These are phyloP conservation scores for Termitomyces heimii DNA, from an alignment of 768 basidiomycete species.

Conservation along the genomic window DNA sequence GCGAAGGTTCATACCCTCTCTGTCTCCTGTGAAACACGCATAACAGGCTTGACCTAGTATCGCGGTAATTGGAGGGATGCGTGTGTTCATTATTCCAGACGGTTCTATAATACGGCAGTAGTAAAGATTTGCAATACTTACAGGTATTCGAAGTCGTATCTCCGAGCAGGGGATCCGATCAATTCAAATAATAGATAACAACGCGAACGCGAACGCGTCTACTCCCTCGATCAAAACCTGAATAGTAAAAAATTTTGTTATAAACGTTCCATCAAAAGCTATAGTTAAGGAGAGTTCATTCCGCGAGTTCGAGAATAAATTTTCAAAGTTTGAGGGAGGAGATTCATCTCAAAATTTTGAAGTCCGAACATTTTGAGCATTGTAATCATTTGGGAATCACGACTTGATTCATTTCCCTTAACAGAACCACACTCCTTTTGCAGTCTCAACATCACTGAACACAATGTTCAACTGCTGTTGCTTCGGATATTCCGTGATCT, in stretches of 20 bases:
- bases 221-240: too few relatives aligned
- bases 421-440: neutral
- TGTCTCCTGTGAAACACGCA: constrained; percentile 20
- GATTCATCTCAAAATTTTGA: too few relatives aligned
- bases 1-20: constrained; percentile 13
- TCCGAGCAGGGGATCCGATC: neutral
- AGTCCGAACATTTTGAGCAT: too few relatives aligned
- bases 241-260: too few relatives aligned
- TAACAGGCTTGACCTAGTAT: constrained; percentile 22
- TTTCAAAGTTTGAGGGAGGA: too few relatives aligned
- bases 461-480: neutral
- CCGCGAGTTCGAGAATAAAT: too few relatives aligned
- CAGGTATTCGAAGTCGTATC: neutral
- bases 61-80: neutral
- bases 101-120: too few relatives aligned
- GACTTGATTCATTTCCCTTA: neutral
- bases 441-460: neutral
- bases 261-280: too few relatives aligned
- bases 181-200: neutral
- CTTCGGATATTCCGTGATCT: neutral
- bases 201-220: neutral
- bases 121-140: too few relatives aligned
- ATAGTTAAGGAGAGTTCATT: too few relatives aligned
- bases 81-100: neutral
- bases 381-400: neutral